Base-by-base conservation (phyloP, 345 rosid genomes). In the Pugionium cornutum region DNA sequence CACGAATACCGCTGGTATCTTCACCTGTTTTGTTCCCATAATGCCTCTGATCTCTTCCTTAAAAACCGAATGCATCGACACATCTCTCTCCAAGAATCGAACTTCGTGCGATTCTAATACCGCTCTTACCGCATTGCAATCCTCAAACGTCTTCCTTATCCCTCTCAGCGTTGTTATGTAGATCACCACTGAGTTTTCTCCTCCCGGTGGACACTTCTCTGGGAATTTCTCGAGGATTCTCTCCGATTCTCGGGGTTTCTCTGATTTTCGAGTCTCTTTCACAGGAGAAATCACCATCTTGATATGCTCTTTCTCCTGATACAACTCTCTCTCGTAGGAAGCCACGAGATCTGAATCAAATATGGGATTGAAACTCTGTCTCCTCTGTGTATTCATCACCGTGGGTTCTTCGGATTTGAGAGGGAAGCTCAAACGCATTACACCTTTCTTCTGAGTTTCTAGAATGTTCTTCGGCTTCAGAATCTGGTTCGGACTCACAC, bases 81-180 rank as follows among this genome's bases (percentile, higher is more conserved):
- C 81, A 42, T 95, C 99, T 2, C 97, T 67, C 79, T 95, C 99
- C 2, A 62, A 48, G 45, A 81, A 59, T 45, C 71, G 87, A 52
- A 91, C 57, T 18, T 67, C 70, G 62, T 86, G 77, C 0, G 95
- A 88, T 36, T 87, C 95, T 3, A 91, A 7, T 5, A 80, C 75
- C 51, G 92, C 77, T 36, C 97, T 77, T 0, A 83, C 91, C 0
- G 36, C 72, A 68, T 86, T 91, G 45, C 99, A 95, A 47, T 89
- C 95, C 80, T 95, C 99, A 30, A 84, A 95, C 1, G 97, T 91
- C 76, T 89, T 91, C 65, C 99, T 77, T 37, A 95, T 89, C 37
- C 97, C 99, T 70, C 97, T 69, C 41, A 95, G 52, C 4, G 95
- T 77, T 2, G 97, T 95, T 0, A 83, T 95, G 86, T 95, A 95